Percentiles rank a stretch among this genome's conserved stretches.
Evolutionary conservation across 345 rosid species (phyloP).

Genomic region (Pistacia atlantica): DNA sequence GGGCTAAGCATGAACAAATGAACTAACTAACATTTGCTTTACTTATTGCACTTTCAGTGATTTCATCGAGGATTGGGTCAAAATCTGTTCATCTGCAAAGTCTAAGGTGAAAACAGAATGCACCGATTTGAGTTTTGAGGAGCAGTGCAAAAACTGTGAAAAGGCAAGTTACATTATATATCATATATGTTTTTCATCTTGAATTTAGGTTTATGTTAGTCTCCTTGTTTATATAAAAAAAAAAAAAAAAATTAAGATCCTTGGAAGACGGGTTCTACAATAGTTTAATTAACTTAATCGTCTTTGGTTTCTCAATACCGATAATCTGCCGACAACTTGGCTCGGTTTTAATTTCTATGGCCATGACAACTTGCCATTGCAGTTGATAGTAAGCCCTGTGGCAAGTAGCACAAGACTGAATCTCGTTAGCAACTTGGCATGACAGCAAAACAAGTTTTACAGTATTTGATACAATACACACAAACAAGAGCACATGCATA

Average conservation of each 20-base stretch:
- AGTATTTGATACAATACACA: not conserved
- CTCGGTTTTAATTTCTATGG: not conserved
- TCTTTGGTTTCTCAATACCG: not conserved
- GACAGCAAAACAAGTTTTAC: not conserved
- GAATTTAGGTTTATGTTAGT: not conserved
- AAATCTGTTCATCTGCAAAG: constrained; percentile 76
- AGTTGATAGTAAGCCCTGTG: constrained; percentile 1
- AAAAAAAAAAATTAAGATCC: not conserved
- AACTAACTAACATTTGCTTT: not conserved
- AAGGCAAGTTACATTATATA: constrained; percentile 48
- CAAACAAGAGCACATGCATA: not conserved
- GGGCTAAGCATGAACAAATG: not conserved
- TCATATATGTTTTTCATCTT: not conserved
- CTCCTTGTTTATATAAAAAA: not conserved
- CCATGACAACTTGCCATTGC: not conserved
- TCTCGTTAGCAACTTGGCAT: not conserved
- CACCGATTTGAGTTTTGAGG: constrained; percentile 44
- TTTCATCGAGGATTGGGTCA: constrained; percentile 88
- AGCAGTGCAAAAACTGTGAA: constrained; percentile 82
- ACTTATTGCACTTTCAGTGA: constrained; percentile 49
- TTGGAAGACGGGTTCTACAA: not conserved
- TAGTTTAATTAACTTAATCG: too few relatives aligned
- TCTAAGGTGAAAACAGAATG: constrained; percentile 60
- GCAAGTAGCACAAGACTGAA: not conserved
- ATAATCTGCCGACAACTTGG: not conserved